phyloP scores from a whole-genome alignment of 2,329 filamentous ascomycete genomes.

The Xylaria sp. region DNA sequence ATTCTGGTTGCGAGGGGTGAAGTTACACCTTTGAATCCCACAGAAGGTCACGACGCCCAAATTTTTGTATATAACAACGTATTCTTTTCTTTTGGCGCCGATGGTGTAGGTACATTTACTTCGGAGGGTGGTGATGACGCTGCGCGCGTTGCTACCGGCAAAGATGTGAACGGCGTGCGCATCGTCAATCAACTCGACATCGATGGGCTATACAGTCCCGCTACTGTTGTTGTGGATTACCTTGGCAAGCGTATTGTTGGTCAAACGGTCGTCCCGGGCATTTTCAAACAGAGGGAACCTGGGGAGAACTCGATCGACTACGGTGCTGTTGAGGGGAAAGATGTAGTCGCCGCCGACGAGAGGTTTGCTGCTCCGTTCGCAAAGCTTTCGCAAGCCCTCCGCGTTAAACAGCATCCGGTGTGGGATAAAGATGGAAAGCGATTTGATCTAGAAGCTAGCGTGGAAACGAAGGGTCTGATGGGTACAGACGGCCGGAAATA shows the following conservation, averaged over 20 bases:
- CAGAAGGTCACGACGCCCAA: slow-evolving; percentile 88
- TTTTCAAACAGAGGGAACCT: slow-evolving; percentile 97
- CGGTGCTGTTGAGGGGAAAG: slow-evolving; percentile 95
- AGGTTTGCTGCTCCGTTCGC: slow-evolving; percentile 84
- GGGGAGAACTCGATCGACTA: slow-evolving; percentile 99
- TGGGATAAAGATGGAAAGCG: slow-evolving; percentile 96
- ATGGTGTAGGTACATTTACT: slow-evolving; percentile 96
- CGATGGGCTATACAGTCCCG: slow-evolving; percentile 89
- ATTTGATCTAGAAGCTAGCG: slow-evolving; percentile 91
- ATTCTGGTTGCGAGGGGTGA: slow-evolving; percentile 92
- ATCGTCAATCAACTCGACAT: slow-evolving; percentile 98
- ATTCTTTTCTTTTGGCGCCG: slow-evolving; percentile 97
- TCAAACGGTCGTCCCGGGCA: slow-evolving; percentile 97
- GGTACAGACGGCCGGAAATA: slow-evolving; percentile 97
- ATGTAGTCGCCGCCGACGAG: slow-evolving; percentile 89
- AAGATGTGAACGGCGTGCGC: slow-evolving; percentile 93
- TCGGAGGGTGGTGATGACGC: slow-evolving; percentile 97
- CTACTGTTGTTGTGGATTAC: slow-evolving; percentile 96
- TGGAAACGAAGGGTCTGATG: slow-evolving; percentile 97
- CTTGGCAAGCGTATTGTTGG: slow-evolving; percentile 96
- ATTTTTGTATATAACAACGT: slow-evolving; percentile 99
- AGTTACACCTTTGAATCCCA: slow-evolving; percentile 91
- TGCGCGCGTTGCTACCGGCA: slow-evolving; percentile 91
- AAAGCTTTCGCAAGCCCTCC: slow-evolving; percentile 87
- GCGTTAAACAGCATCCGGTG: slow-evolving; percentile 92